These are phyloP conservation scores for Darksidea phi DNA, from an alignment of 495 filamentous ascomycete genomes.

Conservation along the genomic window DNA sequence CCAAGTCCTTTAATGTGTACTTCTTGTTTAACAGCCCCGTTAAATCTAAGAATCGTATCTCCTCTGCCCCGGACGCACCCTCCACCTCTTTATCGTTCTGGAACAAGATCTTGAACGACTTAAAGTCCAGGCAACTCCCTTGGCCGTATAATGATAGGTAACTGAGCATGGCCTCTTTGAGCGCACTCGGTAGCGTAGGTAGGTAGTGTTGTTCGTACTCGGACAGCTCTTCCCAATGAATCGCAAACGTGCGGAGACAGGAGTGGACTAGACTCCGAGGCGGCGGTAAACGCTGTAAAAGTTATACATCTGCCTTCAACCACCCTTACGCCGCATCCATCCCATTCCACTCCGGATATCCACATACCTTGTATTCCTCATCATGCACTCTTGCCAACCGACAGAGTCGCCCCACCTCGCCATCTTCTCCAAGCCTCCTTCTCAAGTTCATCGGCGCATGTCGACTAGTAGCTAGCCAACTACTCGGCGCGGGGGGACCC, in stretches of 20 bases:
- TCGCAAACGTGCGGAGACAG: constrained; percentile 59
- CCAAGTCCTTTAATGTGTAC: constrained; percentile 60
- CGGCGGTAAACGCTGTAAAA: constrained; percentile 29
- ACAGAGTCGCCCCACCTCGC: constrained; percentile 3
- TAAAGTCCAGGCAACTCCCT: constrained; percentile 48
- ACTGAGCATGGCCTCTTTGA: constrained; percentile 62
- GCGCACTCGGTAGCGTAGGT: constrained; percentile 57
- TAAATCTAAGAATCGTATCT: constrained; percentile 64
- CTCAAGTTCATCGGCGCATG: constrained; percentile 21
- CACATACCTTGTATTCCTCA: constrained; percentile 18
- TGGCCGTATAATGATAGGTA: constrained; percentile 59
- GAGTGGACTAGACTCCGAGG: constrained; percentile 57
- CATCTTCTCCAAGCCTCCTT: constrained; percentile 9
- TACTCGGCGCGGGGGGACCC: constrained; percentile 69
- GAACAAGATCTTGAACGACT: constrained; percentile 44
- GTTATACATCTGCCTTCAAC: constrained; percentile 10
- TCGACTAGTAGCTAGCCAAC: constrained; percentile 53
- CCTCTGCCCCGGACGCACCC: constrained; percentile 48
- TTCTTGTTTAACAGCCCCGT: constrained; percentile 58
- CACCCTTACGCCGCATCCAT: constrained; percentile 43
- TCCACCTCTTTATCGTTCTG: constrained; percentile 39
- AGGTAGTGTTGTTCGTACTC: constrained; percentile 67
- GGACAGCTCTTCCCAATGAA: constrained; percentile 67
- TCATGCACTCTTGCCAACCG: constrained; percentile 10
- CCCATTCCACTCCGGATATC: constrained; percentile 39